These are phyloP conservation scores for Candida succiphila DNA, from an alignment of 805 yeast species.

Conservation along the genomic window DNA sequence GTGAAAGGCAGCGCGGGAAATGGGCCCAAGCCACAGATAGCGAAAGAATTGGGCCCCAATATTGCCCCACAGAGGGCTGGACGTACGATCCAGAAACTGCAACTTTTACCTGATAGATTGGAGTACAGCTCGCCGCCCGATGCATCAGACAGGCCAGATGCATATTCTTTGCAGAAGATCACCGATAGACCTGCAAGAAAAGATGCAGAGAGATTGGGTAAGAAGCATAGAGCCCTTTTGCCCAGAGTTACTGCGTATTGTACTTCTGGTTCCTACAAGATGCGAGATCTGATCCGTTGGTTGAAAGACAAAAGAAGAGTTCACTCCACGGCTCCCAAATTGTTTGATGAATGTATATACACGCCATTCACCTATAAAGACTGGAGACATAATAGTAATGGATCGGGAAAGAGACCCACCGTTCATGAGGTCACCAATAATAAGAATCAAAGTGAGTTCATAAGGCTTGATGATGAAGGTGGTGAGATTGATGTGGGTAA, in stretches of 20 bases:
- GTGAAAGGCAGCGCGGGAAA: too few species aligned
- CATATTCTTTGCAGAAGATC: constrained; percentile 79
- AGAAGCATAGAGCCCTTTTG: constrained; percentile 69
- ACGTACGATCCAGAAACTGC: constrained; percentile 64
- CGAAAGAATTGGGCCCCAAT: constrained; percentile 31
- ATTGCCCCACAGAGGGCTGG: constrained; percentile 69
- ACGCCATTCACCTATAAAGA: constrained; percentile 82
- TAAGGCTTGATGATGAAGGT: constrained; percentile 84
- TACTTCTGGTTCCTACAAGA: constrained; percentile 84
- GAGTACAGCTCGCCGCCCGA: constrained; percentile 16
- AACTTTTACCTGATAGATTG: constrained; percentile 56
- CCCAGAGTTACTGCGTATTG: constrained; percentile 96
- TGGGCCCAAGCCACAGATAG: constrained; percentile 12
- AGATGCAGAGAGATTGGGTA: constrained; percentile 91
- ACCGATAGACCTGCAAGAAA: constrained; percentile 82
- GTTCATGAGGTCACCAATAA: constrained; percentile 1
- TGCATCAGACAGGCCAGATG: constrained; percentile 32
- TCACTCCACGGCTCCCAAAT: constrained; percentile 72
- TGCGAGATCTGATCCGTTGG: constrained; percentile 84
- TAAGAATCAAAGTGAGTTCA: constrained; percentile 28
- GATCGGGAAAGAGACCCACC: constrained; percentile 4
- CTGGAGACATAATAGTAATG: constrained; percentile 44
- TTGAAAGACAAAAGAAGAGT: constrained; percentile 64
- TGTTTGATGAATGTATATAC: constrained; percentile 91
- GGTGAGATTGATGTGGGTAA: constrained; percentile 88